phyloP scores from a whole-genome alignment of 2,329 filamentous ascomycete genomes.

The Apiospora malaysiana region DNA sequence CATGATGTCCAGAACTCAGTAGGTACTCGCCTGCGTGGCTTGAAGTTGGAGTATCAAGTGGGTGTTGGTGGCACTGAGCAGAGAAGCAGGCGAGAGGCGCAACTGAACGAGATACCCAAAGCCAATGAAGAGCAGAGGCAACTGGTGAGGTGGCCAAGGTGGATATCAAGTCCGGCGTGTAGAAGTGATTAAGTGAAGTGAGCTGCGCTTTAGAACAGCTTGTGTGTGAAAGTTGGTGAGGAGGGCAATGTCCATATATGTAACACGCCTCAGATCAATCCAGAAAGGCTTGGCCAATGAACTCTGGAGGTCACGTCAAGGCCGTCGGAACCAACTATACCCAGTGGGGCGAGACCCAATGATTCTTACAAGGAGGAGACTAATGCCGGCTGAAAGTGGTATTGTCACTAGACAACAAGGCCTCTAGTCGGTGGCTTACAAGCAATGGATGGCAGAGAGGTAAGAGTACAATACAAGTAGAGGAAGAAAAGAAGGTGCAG shows the following conservation, averaged over 20 bases:
- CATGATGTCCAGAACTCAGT: slow-evolving; percentile 46
- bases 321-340: slow-evolving; percentile 26
- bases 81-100: slow-evolving; percentile 27
- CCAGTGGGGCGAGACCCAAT: slow-evolving; percentile 6
- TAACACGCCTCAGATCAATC: slow-evolving; percentile 35
- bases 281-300: slow-evolving; percentile 31
- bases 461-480: neutral
- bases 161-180: slow-evolving; percentile 37
- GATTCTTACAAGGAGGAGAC: slow-evolving; percentile 8
- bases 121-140: slow-evolving; percentile 33
- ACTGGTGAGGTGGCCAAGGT: slow-evolving; percentile 30
- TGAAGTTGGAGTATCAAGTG: neutral
- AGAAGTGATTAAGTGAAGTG: slow-evolving; percentile 42
- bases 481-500: neutral
- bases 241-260: slow-evolving; percentile 48
- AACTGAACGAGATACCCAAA: slow-evolving; percentile 12
- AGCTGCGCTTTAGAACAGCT: slow-evolving; percentile 47
- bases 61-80: slow-evolving; percentile 30
- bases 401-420: slow-evolving; percentile 11
- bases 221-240: slow-evolving; percentile 49
- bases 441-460: neutral
- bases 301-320: slow-evolving; percentile 39
- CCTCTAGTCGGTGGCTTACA: neutral
- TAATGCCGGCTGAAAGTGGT: slow-evolving; percentile 1
- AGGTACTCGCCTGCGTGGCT: neutral